Percentiles rank a stretch among this genome's conserved stretches.
Evolutionary conservation across 768 basidiomycete species (phyloP).

Genomic region (Tulasnella sp.): DNA sequence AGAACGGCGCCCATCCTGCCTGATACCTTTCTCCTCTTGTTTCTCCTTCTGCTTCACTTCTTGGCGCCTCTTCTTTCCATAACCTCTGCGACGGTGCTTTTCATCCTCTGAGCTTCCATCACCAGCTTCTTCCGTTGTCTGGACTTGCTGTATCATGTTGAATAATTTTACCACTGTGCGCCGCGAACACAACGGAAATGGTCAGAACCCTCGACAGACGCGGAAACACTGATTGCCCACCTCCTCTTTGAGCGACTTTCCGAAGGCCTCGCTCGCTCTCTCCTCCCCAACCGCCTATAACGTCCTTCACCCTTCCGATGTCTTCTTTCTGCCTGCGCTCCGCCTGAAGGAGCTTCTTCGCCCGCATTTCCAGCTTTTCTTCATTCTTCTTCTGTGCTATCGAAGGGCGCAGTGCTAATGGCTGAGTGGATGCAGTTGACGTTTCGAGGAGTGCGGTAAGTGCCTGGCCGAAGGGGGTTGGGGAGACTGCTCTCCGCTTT

Average conservation of each 20-base stretch:
- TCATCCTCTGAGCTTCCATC: constrained; percentile 40
- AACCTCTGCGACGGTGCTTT: constrained; percentile 32
- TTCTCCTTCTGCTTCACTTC: constrained; percentile 15
- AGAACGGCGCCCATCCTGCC: constrained; percentile 16
- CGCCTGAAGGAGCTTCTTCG: constrained; percentile 38
- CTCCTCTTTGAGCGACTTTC: constrained; percentile 22
- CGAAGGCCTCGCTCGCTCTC: constrained; percentile 21
- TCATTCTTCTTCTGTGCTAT: constrained; percentile 56
- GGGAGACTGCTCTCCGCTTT: constrained; percentile 67
- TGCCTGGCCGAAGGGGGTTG: constrained; percentile 61
- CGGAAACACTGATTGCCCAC: constrained; percentile 10
- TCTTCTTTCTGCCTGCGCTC: constrained; percentile 21
- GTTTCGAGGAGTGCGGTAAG: constrained; percentile 63
- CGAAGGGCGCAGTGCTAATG: constrained; percentile 71
- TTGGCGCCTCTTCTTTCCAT: constrained; percentile 31
- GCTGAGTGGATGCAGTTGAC: constrained; percentile 53
- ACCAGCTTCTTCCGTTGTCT: constrained; percentile 43
- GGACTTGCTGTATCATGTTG: constrained; percentile 76
- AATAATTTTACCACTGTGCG: constrained; percentile 70
- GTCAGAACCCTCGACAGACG: neutral
- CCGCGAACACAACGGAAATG: constrained; percentile 15
- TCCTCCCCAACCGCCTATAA: constrained; percentile 23
- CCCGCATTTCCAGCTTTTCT: constrained; percentile 60
- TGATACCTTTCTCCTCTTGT: constrained; percentile 50
- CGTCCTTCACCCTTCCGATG: constrained; percentile 19